A percentile compares a stretch with the other conserved stretches of the same genome.
These are phyloP conservation scores for Syzygium oleosum DNA, from an alignment of 345 rosid genomes.

Conservation along the genomic window DNA sequence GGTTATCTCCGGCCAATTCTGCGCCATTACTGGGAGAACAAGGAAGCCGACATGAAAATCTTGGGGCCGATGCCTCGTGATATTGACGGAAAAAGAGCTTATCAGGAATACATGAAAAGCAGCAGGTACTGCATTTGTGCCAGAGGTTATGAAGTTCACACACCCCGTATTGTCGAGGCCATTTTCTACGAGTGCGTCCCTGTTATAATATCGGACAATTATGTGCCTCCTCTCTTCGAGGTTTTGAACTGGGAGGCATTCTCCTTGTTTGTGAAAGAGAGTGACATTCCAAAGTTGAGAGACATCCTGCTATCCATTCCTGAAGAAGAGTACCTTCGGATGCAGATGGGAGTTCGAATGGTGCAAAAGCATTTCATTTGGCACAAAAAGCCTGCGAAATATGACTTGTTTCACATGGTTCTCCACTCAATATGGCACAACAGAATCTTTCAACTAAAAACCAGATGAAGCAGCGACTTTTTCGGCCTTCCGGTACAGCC, in stretches of 20 bases:
- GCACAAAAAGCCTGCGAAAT: slow-evolving; percentile 70
- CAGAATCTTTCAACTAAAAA: slow-evolving; percentile 42
- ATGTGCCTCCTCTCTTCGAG: slow-evolving; percentile 87
- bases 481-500: not conserved
- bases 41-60: slow-evolving; percentile 73
- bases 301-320: slow-evolving; percentile 56
- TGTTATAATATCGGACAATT: slow-evolving; percentile 80
- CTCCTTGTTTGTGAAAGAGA: slow-evolving; percentile 73
- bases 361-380: slow-evolving; percentile 87
- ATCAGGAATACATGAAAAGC: slow-evolving; percentile 75
- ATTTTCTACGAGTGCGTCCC: slow-evolving; percentile 74
- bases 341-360: slow-evolving; percentile 58
- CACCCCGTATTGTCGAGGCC: slow-evolving; percentile 79
- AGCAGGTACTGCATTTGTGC: slow-evolving; percentile 88
- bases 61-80: slow-evolving; percentile 66
- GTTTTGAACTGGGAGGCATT: slow-evolving; percentile 71
- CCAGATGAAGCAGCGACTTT: slow-evolving; percentile 12
- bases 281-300: slow-evolving; percentile 56
- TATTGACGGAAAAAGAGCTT: slow-evolving; percentile 40
- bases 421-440: slow-evolving; percentile 81
- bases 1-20: slow-evolving; percentile 70
- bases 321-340: slow-evolving; percentile 43
- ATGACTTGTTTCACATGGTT: slow-evolving; percentile 70
- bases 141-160: slow-evolving; percentile 84
- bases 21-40: slow-evolving; percentile 63